A percentile compares a stretch with the other conserved stretches of the same genome.
Evolutionary conservation across 768 basidiomycete genomes (phyloP).

Genomic region (Panellus pusillus): DNA sequence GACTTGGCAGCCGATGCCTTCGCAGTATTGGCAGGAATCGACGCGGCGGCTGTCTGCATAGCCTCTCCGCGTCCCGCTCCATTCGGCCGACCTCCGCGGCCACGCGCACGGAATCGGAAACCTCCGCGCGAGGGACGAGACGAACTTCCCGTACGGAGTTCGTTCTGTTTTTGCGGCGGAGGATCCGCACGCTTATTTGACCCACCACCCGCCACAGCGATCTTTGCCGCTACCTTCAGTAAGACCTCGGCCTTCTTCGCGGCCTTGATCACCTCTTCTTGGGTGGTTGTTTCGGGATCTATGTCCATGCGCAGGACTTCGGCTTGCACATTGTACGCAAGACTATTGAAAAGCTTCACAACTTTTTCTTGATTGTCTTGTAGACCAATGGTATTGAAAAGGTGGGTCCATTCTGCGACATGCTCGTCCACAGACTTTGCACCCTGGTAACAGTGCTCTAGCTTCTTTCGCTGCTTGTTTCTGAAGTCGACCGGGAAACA

Average conservation of each 20-base stretch:
- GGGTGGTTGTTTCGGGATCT: conserved; percentile 6
- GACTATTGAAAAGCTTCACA: conserved; percentile 26
- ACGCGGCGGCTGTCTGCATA: neutral
- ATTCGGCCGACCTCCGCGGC: too few relatives aligned
- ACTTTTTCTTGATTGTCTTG: conserved; percentile 21
- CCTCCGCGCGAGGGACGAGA: too few relatives aligned
- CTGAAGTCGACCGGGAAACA: conserved; percentile 37
- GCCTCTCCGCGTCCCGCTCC: too few relatives aligned
- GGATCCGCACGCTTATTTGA: too few relatives aligned
- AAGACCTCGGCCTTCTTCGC: conserved; percentile 26
- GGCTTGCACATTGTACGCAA: conserved; percentile 18
- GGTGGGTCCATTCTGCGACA: conserved; percentile 23
- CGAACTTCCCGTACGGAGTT: too few relatives aligned
- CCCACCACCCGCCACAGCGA: too few relatives aligned
- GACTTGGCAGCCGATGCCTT: too few relatives aligned
- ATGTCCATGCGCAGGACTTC: conserved; percentile 23
- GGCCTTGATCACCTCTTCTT: conserved; percentile 22
- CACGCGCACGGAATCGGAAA: too few relatives aligned
- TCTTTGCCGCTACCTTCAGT: too few relatives aligned
- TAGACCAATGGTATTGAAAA: conserved; percentile 23
- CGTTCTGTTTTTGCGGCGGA: too few relatives aligned
- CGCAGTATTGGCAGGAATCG: too few relatives aligned
- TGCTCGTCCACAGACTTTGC: conserved; percentile 20
- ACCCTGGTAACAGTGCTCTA: neutral
- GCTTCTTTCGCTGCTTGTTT: neutral